Base-by-base conservation (phyloP, 495 filamentous ascomycete genomes). In the Clohesyomyces aquaticus region DNA sequence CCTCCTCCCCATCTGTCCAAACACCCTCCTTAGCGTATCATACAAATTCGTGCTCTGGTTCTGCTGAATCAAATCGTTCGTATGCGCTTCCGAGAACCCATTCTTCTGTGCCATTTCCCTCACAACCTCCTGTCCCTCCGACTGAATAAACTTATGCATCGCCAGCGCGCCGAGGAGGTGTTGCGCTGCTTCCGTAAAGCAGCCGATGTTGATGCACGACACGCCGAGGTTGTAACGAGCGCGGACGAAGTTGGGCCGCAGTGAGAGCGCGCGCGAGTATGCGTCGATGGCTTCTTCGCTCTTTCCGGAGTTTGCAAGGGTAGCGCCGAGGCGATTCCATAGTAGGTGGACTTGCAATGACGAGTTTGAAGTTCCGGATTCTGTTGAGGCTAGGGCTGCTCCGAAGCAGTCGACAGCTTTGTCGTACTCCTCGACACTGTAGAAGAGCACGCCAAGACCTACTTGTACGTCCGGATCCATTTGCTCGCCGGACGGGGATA, bases 391-490 rank as follows among this genome's bases (percentile, higher is more conserved):
- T 22, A 99, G 81, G 3, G 94, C 95, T 1, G 93, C 84, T 25
- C 86, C 87, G 83, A 99, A 99, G 78, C 95, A 99, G 80, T 99
- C 94, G 49, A 98, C 95, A 0, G 94, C 95, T 76, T 99, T 99
- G 68, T 92, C 91, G 81, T 96, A 97, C 73, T 98, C 91, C 72
- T 98, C 94, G 6, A 87, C 91, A 54, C 93, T 93, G 80, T 99
- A 99, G 83, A 98, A 97, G 32, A 99, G 87, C 19, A 98, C 95
- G 38, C 95, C 94, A 1, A 99, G 83, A 0, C 94, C 94, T 64
- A 99, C 94, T 78, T 98, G 95, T 3, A 99, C 94, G 69, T 99
- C 94, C 0, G 93, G 92, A 72, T 99, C 94, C 90, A 98, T 96
- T 67, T 91, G 87, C 53, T 85, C 83, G 52, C 91, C 93, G 14